These are phyloP conservation scores for Amylocystis lapponica DNA, from an alignment of 768 basidiomycete genomes.

Conservation along the genomic window DNA sequence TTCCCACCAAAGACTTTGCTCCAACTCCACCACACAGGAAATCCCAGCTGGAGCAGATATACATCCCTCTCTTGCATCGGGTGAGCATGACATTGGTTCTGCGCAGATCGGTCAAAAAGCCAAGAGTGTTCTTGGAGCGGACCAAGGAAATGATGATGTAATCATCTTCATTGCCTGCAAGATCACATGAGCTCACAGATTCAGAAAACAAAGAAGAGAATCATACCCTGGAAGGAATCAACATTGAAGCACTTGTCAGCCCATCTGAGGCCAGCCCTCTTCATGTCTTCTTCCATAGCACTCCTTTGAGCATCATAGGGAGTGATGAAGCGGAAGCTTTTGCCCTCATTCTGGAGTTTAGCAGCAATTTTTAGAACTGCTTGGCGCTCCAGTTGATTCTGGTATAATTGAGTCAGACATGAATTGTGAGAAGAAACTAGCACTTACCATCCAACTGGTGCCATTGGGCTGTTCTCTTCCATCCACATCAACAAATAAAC, in stretches of 20 bases:
- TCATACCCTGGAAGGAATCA: conserved; percentile 75
- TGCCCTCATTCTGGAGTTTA: conserved; percentile 45
- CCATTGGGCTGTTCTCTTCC: conserved; percentile 30
- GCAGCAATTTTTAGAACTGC: conserved; percentile 52
- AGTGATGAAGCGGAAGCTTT: conserved; percentile 63
- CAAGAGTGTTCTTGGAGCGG: conserved; percentile 52
- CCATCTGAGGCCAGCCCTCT: conserved; percentile 47
- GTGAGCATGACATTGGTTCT: conserved; percentile 88
- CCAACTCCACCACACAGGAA: conserved; percentile 52
- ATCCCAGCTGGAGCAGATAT: conserved; percentile 55
- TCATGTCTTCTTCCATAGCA: conserved; percentile 51
- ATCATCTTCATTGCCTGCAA: conserved; percentile 76
- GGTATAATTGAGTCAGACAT: background rate
- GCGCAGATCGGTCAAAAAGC: conserved; percentile 60
- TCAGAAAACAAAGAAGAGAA: conserved; percentile 1
- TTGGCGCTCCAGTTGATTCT: conserved; percentile 60
- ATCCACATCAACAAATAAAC: conserved; percentile 58
- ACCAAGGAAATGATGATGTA: conserved; percentile 71
- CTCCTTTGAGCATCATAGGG: conserved; percentile 75
- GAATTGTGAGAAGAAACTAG: conserved; percentile 1
- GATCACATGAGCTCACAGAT: conserved; percentile 5
- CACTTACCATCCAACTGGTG: conserved; percentile 36
- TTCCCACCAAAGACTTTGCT: conserved; percentile 40
- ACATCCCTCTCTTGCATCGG: conserved; percentile 75
- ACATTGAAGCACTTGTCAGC: conserved; percentile 70